phyloP scores from a whole-genome alignment of 176 grass and related monocot genomes.

The Pontederia crassipes region DNA sequence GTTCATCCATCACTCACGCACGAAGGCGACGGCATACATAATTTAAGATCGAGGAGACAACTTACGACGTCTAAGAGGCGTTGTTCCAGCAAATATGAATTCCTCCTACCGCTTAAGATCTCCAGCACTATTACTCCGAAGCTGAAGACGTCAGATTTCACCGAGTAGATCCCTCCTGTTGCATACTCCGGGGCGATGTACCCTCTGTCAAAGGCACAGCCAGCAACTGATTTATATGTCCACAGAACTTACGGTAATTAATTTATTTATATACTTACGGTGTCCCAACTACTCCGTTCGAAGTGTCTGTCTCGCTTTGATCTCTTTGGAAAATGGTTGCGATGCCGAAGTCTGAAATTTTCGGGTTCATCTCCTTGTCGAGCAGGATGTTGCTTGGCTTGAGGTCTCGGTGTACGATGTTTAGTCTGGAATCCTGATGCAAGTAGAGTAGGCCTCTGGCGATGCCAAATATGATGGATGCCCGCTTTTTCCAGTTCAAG shows the following conservation, averaged over 20 bases:
- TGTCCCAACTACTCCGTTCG: slow-evolving; percentile 33
- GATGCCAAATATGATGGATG: slow-evolving; percentile 41
- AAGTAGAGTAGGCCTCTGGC: slow-evolving; percentile 55
- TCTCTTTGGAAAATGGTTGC: slow-evolving; percentile 22
- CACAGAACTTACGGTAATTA: no score
- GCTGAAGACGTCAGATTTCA: no score
- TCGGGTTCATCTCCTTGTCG: slow-evolving; percentile 51
- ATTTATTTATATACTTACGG: slow-evolving; percentile 30
- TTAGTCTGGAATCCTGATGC: slow-evolving; percentile 51
- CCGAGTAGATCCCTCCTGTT: no score
- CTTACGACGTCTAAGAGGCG: no score
- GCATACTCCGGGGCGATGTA: no score
- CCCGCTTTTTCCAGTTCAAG: slow-evolving; percentile 38
- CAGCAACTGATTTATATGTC: accelerated
- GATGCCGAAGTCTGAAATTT: slow-evolving; percentile 66
- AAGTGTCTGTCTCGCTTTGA: slow-evolving; percentile 19
- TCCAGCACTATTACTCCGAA: no score
- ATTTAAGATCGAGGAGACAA: no score
- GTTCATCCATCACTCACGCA: no score
- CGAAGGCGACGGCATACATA: no score
- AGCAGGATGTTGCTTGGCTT: slow-evolving; percentile 69
- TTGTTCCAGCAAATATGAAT: no score
- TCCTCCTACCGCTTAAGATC: no score
- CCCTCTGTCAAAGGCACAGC: slow-evolving; percentile 14
- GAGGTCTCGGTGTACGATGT: slow-evolving; percentile 47